phyloP scores from a whole-genome alignment of 2,329 filamentous ascomycete species.

The Cercospora janseana region DNA sequence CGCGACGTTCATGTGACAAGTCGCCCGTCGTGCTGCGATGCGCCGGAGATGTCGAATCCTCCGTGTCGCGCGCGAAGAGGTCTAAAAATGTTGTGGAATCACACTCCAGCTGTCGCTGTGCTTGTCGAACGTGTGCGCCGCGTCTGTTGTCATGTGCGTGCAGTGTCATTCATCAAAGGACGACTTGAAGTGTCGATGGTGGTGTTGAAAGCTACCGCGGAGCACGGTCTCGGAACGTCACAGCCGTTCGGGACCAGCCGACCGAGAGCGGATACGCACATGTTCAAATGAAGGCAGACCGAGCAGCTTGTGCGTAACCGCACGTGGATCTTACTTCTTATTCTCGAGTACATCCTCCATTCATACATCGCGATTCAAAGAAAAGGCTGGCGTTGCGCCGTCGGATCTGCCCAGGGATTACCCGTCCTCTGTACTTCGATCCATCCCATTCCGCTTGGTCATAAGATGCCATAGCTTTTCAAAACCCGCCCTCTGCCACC shows the following conservation, averaged over 20 bases:
- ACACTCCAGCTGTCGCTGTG: not conserved
- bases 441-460: constrained; percentile 16
- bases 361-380: constrained; percentile 5
- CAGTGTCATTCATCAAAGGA: too few species aligned
- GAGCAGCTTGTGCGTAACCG: too few species aligned
- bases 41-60: constrained; percentile 1
- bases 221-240: too few species aligned
- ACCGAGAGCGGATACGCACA: too few species aligned
- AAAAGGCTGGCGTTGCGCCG: constrained; percentile 16
- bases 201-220: too few species aligned
- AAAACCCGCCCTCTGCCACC: constrained; percentile 8
- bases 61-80: not conserved
- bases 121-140: not conserved
- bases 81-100: constrained; percentile 2
- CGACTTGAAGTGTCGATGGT: too few species aligned
- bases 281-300: too few species aligned
- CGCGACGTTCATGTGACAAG: constrained; percentile 10
- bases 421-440: constrained; percentile 4
- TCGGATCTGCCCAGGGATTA: constrained; percentile 5
- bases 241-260: too few species aligned
- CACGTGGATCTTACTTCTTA: too few species aligned
- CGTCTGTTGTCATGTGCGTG: too few species aligned
- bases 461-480: constrained; percentile 20
- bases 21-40: not conserved
- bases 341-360: too few species aligned